phyloP scores from a whole-genome alignment of 345 rosid species.

The Lumnitzera racemosa region DNA sequence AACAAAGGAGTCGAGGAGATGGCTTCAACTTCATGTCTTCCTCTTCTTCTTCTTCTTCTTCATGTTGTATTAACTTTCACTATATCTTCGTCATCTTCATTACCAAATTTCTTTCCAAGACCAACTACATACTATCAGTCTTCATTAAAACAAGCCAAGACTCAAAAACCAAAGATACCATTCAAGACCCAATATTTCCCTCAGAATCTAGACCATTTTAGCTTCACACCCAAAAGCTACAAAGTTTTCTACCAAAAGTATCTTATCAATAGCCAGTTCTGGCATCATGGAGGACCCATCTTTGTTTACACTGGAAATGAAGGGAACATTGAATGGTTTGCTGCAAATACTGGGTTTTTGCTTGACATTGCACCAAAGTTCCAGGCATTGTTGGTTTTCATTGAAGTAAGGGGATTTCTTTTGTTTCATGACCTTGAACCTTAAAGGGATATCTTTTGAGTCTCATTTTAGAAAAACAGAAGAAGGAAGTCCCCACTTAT shows the following conservation, averaged over 20 bases:
- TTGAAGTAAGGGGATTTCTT: constrained; percentile 38
- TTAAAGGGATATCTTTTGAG: neutral
- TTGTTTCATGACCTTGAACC: neutral
- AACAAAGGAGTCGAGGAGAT: neutral
- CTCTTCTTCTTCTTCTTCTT: neutral
- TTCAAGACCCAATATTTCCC: constrained; percentile 54
- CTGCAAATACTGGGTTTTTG: constrained; percentile 74
- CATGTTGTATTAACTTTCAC: constrained; percentile 12
- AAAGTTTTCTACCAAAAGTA: constrained; percentile 62
- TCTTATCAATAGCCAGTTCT: constrained; percentile 41
- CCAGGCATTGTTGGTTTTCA: constrained; percentile 65
- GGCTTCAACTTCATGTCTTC: constrained; percentile 10
- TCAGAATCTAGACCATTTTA: constrained; percentile 69
- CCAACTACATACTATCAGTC: constrained; percentile 22
- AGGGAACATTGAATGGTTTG: constrained; percentile 83
- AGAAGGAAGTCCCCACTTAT: neutral
- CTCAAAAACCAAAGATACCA: constrained; percentile 23
- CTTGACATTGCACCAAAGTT: constrained; percentile 79
- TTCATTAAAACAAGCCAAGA: constrained; percentile 11
- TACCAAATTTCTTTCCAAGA: constrained; percentile 24
- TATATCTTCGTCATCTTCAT: constrained; percentile 12
- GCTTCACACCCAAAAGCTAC: constrained; percentile 48
- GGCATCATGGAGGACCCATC: constrained; percentile 55
- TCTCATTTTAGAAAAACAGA: too few species aligned
- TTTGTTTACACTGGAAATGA: constrained; percentile 80